Evolutionary conservation across 2,329 filamentous ascomycete species (phyloP).

Genomic region (Gremmenia infestans): DNA sequence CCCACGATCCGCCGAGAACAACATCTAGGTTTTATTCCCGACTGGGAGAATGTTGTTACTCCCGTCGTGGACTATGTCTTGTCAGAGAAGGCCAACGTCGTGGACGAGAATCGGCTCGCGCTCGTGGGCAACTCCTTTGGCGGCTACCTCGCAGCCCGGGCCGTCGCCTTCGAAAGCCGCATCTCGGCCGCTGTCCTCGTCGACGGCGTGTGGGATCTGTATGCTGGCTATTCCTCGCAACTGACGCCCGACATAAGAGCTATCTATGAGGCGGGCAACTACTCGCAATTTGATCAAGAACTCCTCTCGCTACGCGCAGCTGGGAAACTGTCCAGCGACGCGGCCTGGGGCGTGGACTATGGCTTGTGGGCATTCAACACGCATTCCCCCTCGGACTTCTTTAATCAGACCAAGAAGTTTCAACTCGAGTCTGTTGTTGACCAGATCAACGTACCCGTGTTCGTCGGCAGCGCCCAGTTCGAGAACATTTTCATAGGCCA

Average conservation of each 20-base stretch:
- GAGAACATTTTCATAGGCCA: background rate
- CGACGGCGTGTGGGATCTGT: background rate
- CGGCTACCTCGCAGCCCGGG: background rate
- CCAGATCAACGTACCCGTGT: background rate
- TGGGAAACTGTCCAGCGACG: background rate
- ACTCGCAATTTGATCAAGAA: background rate
- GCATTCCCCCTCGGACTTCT: background rate
- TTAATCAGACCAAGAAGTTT: background rate
- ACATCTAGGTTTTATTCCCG: conserved; percentile 38
- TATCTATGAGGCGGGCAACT: background rate
- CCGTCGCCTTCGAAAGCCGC: background rate
- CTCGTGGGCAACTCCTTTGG: conserved; percentile 35
- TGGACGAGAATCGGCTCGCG: background rate
- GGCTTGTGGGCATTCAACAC: background rate
- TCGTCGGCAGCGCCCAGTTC: background rate
- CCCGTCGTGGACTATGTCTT: conserved; percentile 38
- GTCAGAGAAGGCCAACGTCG: background rate
- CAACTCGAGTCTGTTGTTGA: background rate
- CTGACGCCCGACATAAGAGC: background rate
- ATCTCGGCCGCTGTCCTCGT: background rate
- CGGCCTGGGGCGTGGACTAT: background rate
- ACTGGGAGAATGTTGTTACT: conserved; percentile 39
- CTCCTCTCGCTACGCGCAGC: background rate
- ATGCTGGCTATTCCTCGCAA: background rate
- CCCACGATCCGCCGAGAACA: conserved; percentile 37